Conservation (phyloP, 768 basidiomycete genomes). For the Sporobolomyces phaffii region DNA sequence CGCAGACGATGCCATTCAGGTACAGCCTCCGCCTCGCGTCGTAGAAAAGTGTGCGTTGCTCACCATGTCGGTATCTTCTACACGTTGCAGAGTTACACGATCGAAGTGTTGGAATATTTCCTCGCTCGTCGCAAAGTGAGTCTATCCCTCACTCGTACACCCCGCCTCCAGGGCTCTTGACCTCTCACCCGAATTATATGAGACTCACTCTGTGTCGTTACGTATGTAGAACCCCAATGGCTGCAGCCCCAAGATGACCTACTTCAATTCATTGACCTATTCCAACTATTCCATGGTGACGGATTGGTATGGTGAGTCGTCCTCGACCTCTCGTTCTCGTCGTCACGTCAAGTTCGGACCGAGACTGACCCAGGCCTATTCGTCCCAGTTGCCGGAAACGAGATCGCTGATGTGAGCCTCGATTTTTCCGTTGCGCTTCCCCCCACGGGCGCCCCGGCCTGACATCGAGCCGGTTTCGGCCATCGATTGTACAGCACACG, state of each 20-base stretch:
- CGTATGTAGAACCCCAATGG: slow-evolving; percentile 43
- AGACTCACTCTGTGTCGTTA: background rate
- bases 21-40: background rate
- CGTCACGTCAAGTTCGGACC: too few species aligned
- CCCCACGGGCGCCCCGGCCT: background rate
- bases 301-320: slow-evolving; percentile 21
- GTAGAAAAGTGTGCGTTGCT: slow-evolving; percentile 4
- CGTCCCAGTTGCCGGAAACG: slow-evolving; percentile 76
- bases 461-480: background rate
- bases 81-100: slow-evolving; percentile 69
- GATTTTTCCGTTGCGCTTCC: background rate
- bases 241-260: slow-evolving; percentile 69
- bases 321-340: too few species aligned
- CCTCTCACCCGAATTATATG: background rate
- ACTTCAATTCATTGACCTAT: slow-evolving; percentile 63
- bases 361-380: too few species aligned
- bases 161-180: too few species aligned
- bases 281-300: slow-evolving; percentile 57
- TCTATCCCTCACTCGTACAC: background rate
- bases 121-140: slow-evolving; percentile 59
- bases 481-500: slow-evolving; percentile 46
- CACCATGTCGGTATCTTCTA: too few species aligned
- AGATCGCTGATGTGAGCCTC: slow-evolving; percentile 71
- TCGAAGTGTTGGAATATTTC: slow-evolving; percentile 68
- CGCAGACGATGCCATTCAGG: slow-evolving; percentile 55